Conservation (phyloP, 768 basidiomycete species). For the Hericium coralloides region DNA sequence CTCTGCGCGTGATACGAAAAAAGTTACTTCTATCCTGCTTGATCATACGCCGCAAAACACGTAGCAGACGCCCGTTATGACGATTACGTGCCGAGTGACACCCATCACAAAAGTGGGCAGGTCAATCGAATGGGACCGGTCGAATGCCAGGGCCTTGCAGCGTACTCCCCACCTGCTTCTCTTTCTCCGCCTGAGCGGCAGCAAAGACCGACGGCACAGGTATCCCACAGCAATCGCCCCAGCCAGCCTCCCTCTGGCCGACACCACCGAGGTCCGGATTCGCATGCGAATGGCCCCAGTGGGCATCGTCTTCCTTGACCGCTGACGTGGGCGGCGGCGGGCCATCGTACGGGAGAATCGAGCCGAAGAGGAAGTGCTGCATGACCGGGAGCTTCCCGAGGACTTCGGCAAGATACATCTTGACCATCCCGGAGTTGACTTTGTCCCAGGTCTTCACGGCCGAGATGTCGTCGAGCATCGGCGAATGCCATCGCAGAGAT, state of each 20-base stretch:
- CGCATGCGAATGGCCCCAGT: constrained; percentile 44
- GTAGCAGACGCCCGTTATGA: too few species aligned
- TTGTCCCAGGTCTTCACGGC: constrained; percentile 92
- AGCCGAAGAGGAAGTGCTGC: constrained; percentile 94
- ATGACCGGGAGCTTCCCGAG: constrained; percentile 91
- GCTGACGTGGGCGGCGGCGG: constrained; percentile 32
- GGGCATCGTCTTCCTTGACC: constrained; percentile 26
- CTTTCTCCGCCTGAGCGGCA: constrained; percentile 42
- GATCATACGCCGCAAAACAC: too few species aligned
- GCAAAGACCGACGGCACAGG: constrained; percentile 77
- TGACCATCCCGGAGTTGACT: constrained; percentile 92
- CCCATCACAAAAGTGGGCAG: too few species aligned
- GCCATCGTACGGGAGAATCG: constrained; percentile 62
- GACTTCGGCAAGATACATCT: constrained; percentile 96
- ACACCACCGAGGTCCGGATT: constrained; percentile 31
- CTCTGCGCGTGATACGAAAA: too few species aligned
- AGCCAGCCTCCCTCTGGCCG: constrained; percentile 39
- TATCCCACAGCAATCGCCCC: constrained; percentile 92
- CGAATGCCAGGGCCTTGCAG: constrained; percentile 57
- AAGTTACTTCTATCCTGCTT: too few species aligned
- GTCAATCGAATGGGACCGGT: constrained; percentile 73
- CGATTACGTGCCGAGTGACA: too few species aligned
- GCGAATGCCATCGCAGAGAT: constrained; percentile 94
- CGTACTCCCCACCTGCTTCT: constrained; percentile 26
- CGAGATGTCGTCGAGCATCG: constrained; percentile 98